phyloP scores from a whole-genome alignment of 306 rosid genomes.

The Sophora flavescens region DNA sequence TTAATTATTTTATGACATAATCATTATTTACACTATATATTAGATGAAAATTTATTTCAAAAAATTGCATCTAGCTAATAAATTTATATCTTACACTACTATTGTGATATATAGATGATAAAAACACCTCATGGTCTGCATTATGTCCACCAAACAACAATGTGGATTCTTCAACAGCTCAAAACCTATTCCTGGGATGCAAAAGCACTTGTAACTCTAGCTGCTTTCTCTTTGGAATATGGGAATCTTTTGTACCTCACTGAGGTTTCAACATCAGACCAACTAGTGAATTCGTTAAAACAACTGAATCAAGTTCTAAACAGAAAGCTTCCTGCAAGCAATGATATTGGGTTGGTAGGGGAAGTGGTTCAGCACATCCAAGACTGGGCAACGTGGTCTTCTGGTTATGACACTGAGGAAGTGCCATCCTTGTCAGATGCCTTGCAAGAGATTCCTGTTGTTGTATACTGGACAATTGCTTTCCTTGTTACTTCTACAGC shows the following conservation, averaged over 20 bases:
- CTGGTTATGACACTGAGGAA: conserved; percentile 40
- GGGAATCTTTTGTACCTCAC: conserved; percentile 44
- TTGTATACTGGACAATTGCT: conserved; percentile 48
- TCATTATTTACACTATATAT: too few relatives aligned
- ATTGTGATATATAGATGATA: conserved; percentile 45
- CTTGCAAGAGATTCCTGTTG: conserved; percentile 42
- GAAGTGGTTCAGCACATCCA: conserved; percentile 50
- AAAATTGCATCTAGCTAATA: too few relatives aligned
- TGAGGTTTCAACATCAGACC: conserved; percentile 13
- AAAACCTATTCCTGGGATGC: conserved; percentile 69
- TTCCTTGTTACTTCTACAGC: conserved; percentile 35
- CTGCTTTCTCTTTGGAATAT: conserved; percentile 48
- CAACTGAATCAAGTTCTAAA: conserved; percentile 37
- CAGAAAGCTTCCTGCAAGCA: not conserved
- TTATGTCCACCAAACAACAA: conserved; percentile 48
- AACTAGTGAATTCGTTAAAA: conserved; percentile 34
- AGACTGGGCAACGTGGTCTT: conserved; percentile 50
- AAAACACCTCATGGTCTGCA: conserved; percentile 27
- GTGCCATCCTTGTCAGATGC: conserved; percentile 50
- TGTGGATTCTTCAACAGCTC: conserved; percentile 45
- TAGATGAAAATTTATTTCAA: not conserved
- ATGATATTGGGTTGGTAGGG: conserved; percentile 3
- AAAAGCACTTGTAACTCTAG: conserved; percentile 54
- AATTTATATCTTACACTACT: too few relatives aligned
- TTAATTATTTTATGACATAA: conserved; percentile 17